Conservation (phyloP, 805 yeast species). For the Nakazawaea anatomiae region DNA sequence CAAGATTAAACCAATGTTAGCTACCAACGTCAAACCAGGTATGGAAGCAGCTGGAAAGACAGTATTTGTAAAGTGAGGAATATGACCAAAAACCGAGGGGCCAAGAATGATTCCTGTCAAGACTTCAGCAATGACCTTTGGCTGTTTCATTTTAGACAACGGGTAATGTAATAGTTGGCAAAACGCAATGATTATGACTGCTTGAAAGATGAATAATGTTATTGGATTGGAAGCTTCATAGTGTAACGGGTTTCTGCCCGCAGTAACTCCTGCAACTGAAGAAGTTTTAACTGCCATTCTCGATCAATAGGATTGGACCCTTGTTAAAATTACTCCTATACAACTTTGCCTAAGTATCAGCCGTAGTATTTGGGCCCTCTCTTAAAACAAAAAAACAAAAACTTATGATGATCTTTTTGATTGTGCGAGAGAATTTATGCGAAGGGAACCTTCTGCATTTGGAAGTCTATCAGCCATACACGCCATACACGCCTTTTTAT, state of each 20-base stretch:
- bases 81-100: conserved; percentile 67
- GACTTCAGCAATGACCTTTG: conserved; percentile 79
- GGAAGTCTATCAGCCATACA: too few relatives aligned
- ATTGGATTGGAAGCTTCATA: conserved; percentile 55
- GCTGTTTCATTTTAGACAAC: conserved; percentile 58
- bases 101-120: conserved; percentile 71
- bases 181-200: conserved; percentile 50
- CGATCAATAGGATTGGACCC: not conserved
- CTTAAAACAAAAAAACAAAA: too few relatives aligned
- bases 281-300: conserved; percentile 28
- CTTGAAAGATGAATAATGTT: conserved; percentile 67
- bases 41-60: conserved; percentile 63
- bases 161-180: conserved; percentile 61
- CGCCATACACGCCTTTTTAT: too few relatives aligned
- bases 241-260: conserved; percentile 65
- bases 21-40: conserved; percentile 58
- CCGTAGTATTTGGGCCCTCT: too few relatives aligned
- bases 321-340: not conserved
- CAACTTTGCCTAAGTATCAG: not conserved
- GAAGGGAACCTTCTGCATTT: too few relatives aligned
- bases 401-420: too few relatives aligned
- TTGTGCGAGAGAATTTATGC: too few relatives aligned
- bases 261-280: conserved; percentile 59
- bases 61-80: conserved; percentile 57
- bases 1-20: conserved; percentile 70